Evolutionary conservation across 2,329 filamentous ascomycete species (phyloP).

Genomic region (Diplodia scrobiculata): DNA sequence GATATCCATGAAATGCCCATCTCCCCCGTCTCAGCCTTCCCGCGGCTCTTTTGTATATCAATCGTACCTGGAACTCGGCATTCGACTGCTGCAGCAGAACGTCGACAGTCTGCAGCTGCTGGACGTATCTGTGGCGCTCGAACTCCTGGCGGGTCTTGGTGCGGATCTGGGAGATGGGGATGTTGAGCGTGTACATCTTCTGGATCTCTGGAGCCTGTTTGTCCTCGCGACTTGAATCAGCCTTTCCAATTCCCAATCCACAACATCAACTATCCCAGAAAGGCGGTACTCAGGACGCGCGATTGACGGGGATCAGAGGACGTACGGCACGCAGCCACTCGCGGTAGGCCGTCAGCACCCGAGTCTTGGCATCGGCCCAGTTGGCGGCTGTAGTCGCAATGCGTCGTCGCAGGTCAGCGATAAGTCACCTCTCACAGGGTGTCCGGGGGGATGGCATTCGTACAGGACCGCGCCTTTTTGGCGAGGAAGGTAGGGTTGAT

Average conservation of each 20-base stretch:
- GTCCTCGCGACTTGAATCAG: neutral
- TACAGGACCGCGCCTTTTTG: conserved; percentile 58
- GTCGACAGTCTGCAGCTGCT: conserved; percentile 84
- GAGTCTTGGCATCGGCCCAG: conserved; percentile 82
- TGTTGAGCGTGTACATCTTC: conserved; percentile 90
- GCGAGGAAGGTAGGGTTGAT: conserved; percentile 89
- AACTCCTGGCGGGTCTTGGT: conserved; percentile 97
- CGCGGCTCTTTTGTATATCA: neutral
- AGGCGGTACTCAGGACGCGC: neutral
- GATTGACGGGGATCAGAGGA: conserved; percentile 37
- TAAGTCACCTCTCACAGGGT: conserved; percentile 31
- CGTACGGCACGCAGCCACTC: conserved; percentile 96
- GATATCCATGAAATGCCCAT: neutral
- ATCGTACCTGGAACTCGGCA: conserved; percentile 83
- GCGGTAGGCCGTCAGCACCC: conserved; percentile 87
- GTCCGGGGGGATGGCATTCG: conserved; percentile 30
- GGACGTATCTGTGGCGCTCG: conserved; percentile 90
- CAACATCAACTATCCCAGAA: conserved; percentile 16
- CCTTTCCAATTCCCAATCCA: conserved; percentile 23
- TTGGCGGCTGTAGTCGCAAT: conserved; percentile 66
- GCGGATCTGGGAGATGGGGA: conserved; percentile 82
- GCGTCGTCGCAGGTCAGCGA: conserved; percentile 13
- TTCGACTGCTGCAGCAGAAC: conserved; percentile 88
- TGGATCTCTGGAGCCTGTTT: conserved; percentile 90
- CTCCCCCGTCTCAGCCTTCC: neutral